Evolutionary conservation across 139 green algal genomes (phyloP), one percentile per base, ranked within the genome.

Genomic region (Nannochloris sp.): DNA sequence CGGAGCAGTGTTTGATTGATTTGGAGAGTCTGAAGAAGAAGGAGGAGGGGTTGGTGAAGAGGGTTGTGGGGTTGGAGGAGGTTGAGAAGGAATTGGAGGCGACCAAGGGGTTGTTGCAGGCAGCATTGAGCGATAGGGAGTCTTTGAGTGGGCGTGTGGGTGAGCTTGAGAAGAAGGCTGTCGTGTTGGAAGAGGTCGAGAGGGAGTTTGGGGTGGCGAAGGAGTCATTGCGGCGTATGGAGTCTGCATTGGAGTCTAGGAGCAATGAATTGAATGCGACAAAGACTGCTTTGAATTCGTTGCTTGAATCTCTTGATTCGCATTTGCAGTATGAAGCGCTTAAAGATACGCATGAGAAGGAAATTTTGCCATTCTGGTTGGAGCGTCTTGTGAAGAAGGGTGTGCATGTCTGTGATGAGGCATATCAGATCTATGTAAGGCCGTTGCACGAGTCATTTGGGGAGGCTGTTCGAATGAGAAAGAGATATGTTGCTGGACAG

Each of bases 1-100:
- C 58, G 12, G 58, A 64, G 58, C 58, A 64, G 58, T 64, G 23
- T 28, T 2, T 28, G 23, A 51, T 64, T 28, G 58, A 64, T 50
- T 17, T 14, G 25, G 58, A 16, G 14, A 17, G 0, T 4, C 30
- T 64, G 25, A 26, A 64, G 14, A 25, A 51, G 25, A 59, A 36
- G 14, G 25, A 31, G n/a, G 25, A 64, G 25, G 23, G 14, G 12
- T 9, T 31, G 23, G 40, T 49, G 14, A 59, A 64, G 20, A 28
- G n/a, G 8, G 40, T 56, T 50, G 12, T 6, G 9, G n/a, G 13
- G 9, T 6, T 64, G 25, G 58, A 64, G 30, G 20, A 29, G 23
- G 23, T 23, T 2, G n/a, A 57, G 57, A 28, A 14, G 56, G 29
- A 49, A 53, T 53, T 53, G 46, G n/a, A 53, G n/a, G 12, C 46